These are phyloP conservation scores for Trypanosoma scelopori DNA, from an alignment of 208 protist genomes.

Conservation along the genomic window DNA sequence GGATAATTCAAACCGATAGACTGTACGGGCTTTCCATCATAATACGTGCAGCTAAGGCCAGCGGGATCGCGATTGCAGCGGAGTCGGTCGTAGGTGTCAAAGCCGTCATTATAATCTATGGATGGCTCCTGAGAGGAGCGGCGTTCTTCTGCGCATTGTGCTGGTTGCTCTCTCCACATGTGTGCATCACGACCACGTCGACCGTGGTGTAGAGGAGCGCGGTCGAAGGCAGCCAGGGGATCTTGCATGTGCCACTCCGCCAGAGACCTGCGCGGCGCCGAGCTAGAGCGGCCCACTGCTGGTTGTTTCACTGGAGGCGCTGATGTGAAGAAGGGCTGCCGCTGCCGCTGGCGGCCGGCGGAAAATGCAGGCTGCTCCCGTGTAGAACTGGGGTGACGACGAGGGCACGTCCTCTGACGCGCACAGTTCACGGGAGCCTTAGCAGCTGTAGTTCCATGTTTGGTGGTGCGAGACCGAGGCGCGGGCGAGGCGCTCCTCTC, in stretches of 20 bases:
- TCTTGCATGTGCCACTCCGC: constrained; percentile 4
- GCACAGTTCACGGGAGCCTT: not conserved
- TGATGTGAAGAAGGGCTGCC: not conserved
- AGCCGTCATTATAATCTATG: constrained; percentile 11
- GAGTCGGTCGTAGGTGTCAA: constrained; percentile 2
- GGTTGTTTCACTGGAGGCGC: not conserved
- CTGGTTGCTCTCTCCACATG: not conserved
- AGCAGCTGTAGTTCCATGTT: not conserved
- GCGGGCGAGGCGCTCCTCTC: not conserved
- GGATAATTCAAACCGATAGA: not conserved
- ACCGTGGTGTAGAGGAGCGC: not conserved
- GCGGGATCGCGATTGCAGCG: not conserved
- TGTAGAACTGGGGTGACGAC: not conserved
- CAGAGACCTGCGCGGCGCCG: not conserved
- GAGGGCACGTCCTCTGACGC: not conserved
- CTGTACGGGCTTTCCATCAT: constrained; percentile 19
- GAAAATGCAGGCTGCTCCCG: not conserved
- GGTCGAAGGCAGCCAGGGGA: not conserved
- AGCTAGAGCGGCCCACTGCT: not conserved
- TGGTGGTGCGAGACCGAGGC: not conserved
- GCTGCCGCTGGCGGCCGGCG: not conserved
- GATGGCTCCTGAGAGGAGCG: constrained; percentile 4
- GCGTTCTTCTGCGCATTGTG: not conserved
- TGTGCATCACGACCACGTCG: not conserved
- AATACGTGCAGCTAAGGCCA: constrained; percentile 21